Conservation (phyloP, 2,329 filamentous ascomycete genomes). For the Apiospora saccharicola region DNA sequence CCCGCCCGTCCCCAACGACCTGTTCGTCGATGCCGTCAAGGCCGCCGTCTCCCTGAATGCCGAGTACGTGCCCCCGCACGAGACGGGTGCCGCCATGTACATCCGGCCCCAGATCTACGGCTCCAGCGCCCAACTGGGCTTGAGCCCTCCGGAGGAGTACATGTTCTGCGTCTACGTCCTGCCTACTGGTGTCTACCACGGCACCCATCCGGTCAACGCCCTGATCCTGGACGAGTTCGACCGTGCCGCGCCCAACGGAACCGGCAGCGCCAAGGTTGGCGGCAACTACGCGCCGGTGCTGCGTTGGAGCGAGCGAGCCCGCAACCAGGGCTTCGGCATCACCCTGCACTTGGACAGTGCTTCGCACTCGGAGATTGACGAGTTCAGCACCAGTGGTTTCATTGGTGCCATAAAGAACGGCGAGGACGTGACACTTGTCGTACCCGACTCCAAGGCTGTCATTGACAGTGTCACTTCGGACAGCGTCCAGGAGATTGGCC, state of each 20-base stretch:
- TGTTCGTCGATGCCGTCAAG: constrained; percentile 79
- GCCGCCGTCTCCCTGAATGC: constrained; percentile 89
- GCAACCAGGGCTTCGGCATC: constrained; percentile 85
- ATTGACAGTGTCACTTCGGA: constrained; percentile 79
- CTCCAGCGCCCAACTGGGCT: constrained; percentile 83
- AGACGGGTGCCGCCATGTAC: constrained; percentile 91
- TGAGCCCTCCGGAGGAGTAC: constrained; percentile 90
- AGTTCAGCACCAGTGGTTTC: constrained; percentile 95
- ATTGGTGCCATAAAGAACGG: constrained; percentile 76
- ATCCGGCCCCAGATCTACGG: constrained; percentile 90
- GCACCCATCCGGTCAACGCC: constrained; percentile 84
- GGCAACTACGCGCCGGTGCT: constrained; percentile 96
- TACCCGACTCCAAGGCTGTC: constrained; percentile 87
- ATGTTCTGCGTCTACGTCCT: constrained; percentile 89
- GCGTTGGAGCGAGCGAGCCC: constrained; percentile 83
- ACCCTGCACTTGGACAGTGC: constrained; percentile 92
- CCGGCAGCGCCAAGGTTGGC: constrained; percentile 90
- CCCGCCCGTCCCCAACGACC: constrained; percentile 76
- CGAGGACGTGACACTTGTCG: constrained; percentile 73
- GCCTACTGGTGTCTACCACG: constrained; percentile 94
- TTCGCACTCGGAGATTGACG: constrained; percentile 85
- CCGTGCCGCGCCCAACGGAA: constrained; percentile 88
- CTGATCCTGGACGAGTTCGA: constrained; percentile 94
- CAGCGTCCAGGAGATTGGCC: constrained; percentile 78
- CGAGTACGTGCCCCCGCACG: constrained; percentile 87